A percentile compares a stretch with the other conserved stretches of the same genome.
These are phyloP conservation scores for Magnusiomyces tetraspermus DNA, from an alignment of 1,139 yeast species.

Conservation along the genomic window DNA sequence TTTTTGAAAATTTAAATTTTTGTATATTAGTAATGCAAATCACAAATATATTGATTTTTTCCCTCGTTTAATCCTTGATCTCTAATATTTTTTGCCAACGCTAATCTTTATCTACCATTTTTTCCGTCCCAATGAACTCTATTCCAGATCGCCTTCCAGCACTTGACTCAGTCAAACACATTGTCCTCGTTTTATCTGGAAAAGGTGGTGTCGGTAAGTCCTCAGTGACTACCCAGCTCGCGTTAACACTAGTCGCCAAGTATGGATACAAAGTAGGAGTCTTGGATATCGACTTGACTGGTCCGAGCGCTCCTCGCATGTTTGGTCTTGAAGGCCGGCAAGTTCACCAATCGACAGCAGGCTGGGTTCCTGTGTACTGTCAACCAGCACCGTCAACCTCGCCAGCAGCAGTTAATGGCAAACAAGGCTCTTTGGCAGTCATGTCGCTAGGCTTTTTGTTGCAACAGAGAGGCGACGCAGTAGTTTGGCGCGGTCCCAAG, in stretches of 20 bases:
- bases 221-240: slow-evolving; percentile 88
- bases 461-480: slow-evolving; percentile 76
- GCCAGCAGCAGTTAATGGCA: slow-evolving; percentile 22
- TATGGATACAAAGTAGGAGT: slow-evolving; percentile 76
- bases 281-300: slow-evolving; percentile 88
- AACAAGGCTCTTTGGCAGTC: slow-evolving; percentile 35
- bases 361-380: slow-evolving; percentile 83
- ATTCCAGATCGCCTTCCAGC: slow-evolving; percentile 32
- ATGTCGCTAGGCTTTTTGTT: slow-evolving; percentile 90
- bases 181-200: slow-evolving; percentile 74
- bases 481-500: slow-evolving; percentile 98
- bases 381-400: not conserved
- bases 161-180: slow-evolving; percentile 58
- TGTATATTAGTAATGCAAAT: too few species aligned
- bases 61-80: too few species aligned
- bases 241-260: slow-evolving; percentile 58
- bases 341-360: slow-evolving; percentile 70
- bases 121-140: not conserved
- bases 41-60: too few species aligned
- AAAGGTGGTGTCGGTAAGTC: slow-evolving; percentile 99
- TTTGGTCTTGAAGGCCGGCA: slow-evolving; percentile 78
- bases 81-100: too few species aligned
- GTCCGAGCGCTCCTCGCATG: slow-evolving; percentile 95
- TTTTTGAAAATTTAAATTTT: too few species aligned
- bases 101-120: too few species aligned